Base-by-base conservation (phyloP, 2,329 filamentous ascomycete genomes). In the Dactylella cylindrospora region DNA sequence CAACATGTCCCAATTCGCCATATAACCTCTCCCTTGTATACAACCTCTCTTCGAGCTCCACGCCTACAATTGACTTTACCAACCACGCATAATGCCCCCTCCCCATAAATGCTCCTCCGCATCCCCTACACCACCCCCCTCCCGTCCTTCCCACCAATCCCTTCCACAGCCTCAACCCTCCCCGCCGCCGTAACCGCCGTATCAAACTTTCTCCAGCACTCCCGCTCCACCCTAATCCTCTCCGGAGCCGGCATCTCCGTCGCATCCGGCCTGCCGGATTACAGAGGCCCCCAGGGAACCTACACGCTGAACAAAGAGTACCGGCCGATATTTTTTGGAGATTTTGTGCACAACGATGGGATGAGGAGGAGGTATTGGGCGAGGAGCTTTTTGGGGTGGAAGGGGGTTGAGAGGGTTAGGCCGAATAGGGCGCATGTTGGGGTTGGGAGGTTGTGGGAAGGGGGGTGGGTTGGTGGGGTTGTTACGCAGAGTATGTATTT, bases 181-280 rank as follows among this genome's bases (percentile, higher is more conserved):
- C 72, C 80, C 4, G 88, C 87, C 20, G 90, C 90, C 50, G 79
- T 95, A 65, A 79, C 83, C 25, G 90, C 90, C 2, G 79, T 98
- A 40, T 76, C 81, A 23, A 78, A 81, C 54, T 97, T 98, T 75
- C 79, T 98, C 65, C 79, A 79, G 44, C 76, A 84, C 4, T 70
- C 71, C 5, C 74, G 76, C 38, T 79, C 78, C 65, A 84, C 83
- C 0, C 77, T 86, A 22, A 74, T 88, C 12, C 75, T 88, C 32
- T 84, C 90, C 0, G 93, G 93, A 8, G 93, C 93, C 2, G 93
- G 93, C 2, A 86, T 98, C 44, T 95, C 89, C 1, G 91, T 97
- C 6, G 88, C 90, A 3, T 95, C 89, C 8, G 93, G 93, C 0
- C 79, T 98, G 25, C 86, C 91, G 23, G 93, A 98, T 74, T 98